A percentile compares a stretch with the other conserved stretches of the same genome.
phyloP scores from a whole-genome alignment of 176 grass and related monocot species.

The Puccinellia tenuiflora region DNA sequence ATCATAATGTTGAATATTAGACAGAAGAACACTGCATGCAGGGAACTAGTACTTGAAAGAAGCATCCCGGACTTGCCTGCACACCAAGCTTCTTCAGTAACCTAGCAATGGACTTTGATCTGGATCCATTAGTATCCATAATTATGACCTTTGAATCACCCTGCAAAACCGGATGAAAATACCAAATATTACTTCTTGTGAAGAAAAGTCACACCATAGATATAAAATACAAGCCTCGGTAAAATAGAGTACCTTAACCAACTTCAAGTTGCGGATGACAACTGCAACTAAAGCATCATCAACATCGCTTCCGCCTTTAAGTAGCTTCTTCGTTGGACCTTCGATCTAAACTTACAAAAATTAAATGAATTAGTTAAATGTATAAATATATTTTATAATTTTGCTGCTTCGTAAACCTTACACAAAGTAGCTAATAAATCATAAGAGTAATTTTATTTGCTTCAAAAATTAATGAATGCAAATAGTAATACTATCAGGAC shows the following conservation, averaged over 20 bases:
- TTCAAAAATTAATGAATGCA: background rate
- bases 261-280: conserved; percentile 92
- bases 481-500: background rate
- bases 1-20: conserved; percentile 39
- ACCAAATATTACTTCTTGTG: background rate
- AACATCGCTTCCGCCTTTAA: conserved; percentile 68
- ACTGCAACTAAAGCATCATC: conserved; percentile 76
- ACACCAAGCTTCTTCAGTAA: conserved; percentile 86
- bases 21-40: background rate
- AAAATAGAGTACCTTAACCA: conserved; percentile 58
- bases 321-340: conserved; percentile 62
- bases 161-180: conserved; percentile 31
- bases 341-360: conserved; percentile 48
- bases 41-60: background rate
- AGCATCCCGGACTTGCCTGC: conserved; percentile 52
- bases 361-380: conserved; percentile 12
- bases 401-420: background rate
- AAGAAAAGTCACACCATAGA: background rate
- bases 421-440: background rate
- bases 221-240: conserved; percentile 14
- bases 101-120: conserved; percentile 86
- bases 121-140: conserved; percentile 82
- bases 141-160: conserved; percentile 76
- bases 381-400: background rate
- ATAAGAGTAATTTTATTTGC: background rate